Base-by-base conservation (phyloP, 1,139 yeast genomes). In the Nakaseomyces uthaithaninus region DNA sequence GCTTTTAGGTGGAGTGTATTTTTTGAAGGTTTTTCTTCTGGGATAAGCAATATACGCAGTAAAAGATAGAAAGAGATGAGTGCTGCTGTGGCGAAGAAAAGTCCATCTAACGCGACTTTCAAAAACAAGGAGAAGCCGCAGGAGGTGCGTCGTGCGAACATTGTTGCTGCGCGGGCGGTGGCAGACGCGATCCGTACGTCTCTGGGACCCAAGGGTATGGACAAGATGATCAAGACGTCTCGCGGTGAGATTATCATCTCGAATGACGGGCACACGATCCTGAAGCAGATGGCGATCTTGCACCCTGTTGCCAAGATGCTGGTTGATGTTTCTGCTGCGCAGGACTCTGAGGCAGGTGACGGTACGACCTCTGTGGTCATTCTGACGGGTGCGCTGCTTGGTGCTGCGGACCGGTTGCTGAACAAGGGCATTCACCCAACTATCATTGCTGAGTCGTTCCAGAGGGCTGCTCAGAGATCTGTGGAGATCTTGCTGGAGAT, bases 231-330 rank as follows among this genome's bases (percentile, higher is more conserved):
- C 67, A 87, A 85, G 65, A 87, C 97, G 24, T 82, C 89, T 42
- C 75, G 75, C 39, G 97, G 97, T 28, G 91, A 91, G 58, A 84
- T 91, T 53, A 83, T 91, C 57, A 89, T 93, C 52, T 87, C 97
- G 48, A 93, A 91, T 62, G 99, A 91, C 65, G 99, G 99, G 33
- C 97, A 94, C 60, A 87, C 97, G 14, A 93, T 93, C 55, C 70
- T 93, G 53, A 82, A 86, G 58, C 97, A 93, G 60, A 91, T 93
- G 93, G 97, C 96, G 8, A 94, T 93, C 34, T 72, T 93, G 54
- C 98, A 87, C 62, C 98, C 99, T 2, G 99, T 96, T 2, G 98
- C 98, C 2, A 80, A 89, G 58, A 91, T 93, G 97, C 74, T 91
- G 53, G 98, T 91, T 38, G 98, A 93, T 60, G 86, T 93, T 22